Percentiles rank a stretch among this genome's conserved stretches.
Conservation (phyloP, 768 basidiomycete species). For the Rhodocollybia butyracea region DNA sequence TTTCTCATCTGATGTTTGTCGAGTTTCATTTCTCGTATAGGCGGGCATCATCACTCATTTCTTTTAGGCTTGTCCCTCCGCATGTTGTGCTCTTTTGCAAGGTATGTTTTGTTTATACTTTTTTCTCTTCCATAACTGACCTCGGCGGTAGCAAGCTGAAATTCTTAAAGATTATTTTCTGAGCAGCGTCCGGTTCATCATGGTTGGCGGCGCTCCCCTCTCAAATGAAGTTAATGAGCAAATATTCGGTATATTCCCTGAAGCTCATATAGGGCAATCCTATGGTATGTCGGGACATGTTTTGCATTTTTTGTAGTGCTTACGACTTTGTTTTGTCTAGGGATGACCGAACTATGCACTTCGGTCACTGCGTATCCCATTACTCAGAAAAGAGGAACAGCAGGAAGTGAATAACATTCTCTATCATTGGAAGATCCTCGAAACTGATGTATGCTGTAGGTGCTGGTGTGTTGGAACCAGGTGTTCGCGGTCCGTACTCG, state of each 20-base stretch:
- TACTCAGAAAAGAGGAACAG: slow-evolving; percentile 42
- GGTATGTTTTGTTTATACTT: slow-evolving; percentile 21
- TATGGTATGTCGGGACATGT: slow-evolving; percentile 39
- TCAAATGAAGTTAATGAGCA: slow-evolving; percentile 50
- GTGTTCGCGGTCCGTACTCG: slow-evolving; percentile 1
- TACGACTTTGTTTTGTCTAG: slow-evolving; percentile 24
- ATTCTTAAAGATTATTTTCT: slow-evolving; percentile 46
- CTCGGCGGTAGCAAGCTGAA: slow-evolving; percentile 40
- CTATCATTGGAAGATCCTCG: neutral
- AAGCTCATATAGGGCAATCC: slow-evolving; percentile 54
- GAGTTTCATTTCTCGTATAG: neutral
- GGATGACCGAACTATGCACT: slow-evolving; percentile 65
- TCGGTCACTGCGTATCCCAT: slow-evolving; percentile 48
- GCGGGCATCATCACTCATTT: neutral
- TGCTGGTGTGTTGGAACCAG: slow-evolving; percentile 5
- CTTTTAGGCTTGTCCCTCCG: slow-evolving; percentile 51
- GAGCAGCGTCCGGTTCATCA: slow-evolving; percentile 40
- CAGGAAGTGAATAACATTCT: slow-evolving; percentile 46
- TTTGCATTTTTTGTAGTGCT: neutral
- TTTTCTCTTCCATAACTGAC: neutral
- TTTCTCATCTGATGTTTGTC: slow-evolving; percentile 50
- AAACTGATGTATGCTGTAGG: neutral
- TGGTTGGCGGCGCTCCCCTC: slow-evolving; percentile 59
- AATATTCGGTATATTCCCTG: slow-evolving; percentile 46
- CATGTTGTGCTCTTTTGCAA: slow-evolving; percentile 57